Evolutionary conservation across 2,329 filamentous ascomycete genomes (phyloP).

Genomic region (Plectosphaerella cucumerina): DNA sequence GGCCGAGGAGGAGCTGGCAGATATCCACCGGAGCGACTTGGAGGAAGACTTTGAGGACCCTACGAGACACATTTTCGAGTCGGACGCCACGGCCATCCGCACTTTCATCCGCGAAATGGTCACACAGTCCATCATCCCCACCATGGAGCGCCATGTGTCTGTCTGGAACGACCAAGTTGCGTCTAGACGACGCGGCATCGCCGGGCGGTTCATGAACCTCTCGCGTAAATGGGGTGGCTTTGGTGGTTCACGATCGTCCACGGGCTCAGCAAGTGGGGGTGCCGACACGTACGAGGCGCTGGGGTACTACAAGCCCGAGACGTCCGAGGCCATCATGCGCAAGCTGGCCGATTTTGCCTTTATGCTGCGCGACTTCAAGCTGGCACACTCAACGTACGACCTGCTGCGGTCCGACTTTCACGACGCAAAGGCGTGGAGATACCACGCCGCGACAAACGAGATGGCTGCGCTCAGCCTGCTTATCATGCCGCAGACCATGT

Average conservation of each 20-base stretch:
- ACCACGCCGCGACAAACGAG: conserved; percentile 90
- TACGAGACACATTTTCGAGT: conserved; percentile 81
- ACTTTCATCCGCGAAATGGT: conserved; percentile 93
- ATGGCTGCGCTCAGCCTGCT: conserved; percentile 87
- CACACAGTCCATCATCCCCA: conserved; percentile 88
- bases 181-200: conserved; percentile 80
- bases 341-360: conserved; percentile 94
- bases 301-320: conserved; percentile 80
- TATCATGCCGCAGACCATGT: conserved; percentile 67
- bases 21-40: conserved; percentile 64
- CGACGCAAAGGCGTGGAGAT: conserved; percentile 95
- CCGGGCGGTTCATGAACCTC: conserved; percentile 89
- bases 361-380: conserved; percentile 94
- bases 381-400: conserved; percentile 89
- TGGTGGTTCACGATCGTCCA: conserved; percentile 59
- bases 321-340: conserved; percentile 85
- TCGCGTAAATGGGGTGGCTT: conserved; percentile 89
- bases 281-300: conserved; percentile 67
- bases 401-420: conserved; percentile 83
- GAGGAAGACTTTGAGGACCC: conserved; percentile 69
- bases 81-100: conserved; percentile 81
- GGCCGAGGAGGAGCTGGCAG: conserved; percentile 75
- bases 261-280: conserved; percentile 43
- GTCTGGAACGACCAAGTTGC: conserved; percentile 98
- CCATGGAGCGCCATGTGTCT: conserved; percentile 89